Conservation (phyloP, 352 stramenopile species). For the Phytophthora melonis region DNA sequence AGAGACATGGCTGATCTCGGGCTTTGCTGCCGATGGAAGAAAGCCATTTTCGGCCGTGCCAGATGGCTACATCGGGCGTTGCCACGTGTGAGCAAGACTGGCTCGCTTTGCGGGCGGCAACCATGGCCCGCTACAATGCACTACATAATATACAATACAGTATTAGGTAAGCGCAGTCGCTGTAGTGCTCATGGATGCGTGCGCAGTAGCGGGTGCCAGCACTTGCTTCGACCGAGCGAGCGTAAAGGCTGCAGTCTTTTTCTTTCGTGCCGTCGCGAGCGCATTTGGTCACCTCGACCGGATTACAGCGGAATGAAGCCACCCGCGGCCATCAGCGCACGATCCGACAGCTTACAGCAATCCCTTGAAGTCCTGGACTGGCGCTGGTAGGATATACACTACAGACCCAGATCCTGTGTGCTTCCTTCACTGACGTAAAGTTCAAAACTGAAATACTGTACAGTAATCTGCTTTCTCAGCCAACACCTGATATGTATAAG, state of each 20-base stretch:
- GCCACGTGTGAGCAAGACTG: slow-evolving; percentile 1
- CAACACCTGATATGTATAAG: too few species aligned
- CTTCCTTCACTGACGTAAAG: too few species aligned
- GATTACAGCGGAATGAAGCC: not conserved
- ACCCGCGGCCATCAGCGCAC: not conserved
- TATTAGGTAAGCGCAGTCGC: too few species aligned
- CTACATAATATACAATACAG: too few species aligned
- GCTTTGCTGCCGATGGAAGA: not conserved
- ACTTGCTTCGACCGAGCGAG: not conserved
- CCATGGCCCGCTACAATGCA: too few species aligned
- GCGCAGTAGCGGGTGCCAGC: too few species aligned
- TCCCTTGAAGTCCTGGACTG: too few species aligned
- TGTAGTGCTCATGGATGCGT: not conserved
- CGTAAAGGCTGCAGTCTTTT: not conserved
- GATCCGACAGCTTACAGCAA: too few species aligned
- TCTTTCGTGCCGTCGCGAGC: not conserved
- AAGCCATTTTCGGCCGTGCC: not conserved
- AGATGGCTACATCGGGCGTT: not conserved
- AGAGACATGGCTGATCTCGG: not conserved
- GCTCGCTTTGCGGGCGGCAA: not conserved
- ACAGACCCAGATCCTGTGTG: too few species aligned
- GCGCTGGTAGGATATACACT: too few species aligned
- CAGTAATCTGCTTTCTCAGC: too few species aligned
- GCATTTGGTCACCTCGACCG: not conserved
- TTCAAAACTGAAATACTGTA: too few species aligned